Conservation (phyloP, 768 basidiomycete genomes). For the Pulveroboletus sp. region DNA sequence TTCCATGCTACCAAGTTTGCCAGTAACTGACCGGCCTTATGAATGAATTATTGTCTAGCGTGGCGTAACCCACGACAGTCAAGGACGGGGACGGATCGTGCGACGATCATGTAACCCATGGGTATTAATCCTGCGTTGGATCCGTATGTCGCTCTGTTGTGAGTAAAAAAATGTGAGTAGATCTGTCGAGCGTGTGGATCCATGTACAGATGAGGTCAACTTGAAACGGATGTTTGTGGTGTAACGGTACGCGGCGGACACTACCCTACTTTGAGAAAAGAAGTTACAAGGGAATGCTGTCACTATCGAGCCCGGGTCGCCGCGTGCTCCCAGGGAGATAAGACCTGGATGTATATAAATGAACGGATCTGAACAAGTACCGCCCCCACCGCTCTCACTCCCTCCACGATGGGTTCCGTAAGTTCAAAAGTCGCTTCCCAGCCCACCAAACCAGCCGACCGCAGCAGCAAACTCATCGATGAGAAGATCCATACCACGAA, state of each 20-base stretch:
- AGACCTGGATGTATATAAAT: slow-evolving; percentile 25
- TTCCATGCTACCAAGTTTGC: background rate
- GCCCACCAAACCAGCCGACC: slow-evolving; percentile 14
- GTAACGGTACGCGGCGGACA: background rate
- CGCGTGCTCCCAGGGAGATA: slow-evolving; percentile 14
- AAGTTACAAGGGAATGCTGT: background rate
- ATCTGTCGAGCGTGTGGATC: background rate
- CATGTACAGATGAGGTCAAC: background rate
- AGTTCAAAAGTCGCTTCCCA: slow-evolving; percentile 24
- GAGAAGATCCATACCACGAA: slow-evolving; percentile 21
- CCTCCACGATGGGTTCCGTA: slow-evolving; percentile 23
- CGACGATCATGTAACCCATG: background rate
- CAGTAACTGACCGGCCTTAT: background rate
- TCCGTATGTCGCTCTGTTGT: background rate
- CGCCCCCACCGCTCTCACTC: slow-evolving; percentile 3
- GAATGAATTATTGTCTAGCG: background rate
- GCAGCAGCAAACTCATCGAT: slow-evolving; percentile 19
- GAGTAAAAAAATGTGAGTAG: background rate
- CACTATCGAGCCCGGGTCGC: slow-evolving; percentile 7
- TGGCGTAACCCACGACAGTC: background rate
- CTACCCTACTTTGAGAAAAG: background rate
- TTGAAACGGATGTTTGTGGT: background rate
- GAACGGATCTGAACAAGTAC: slow-evolving; percentile 14
- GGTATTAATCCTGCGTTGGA: slow-evolving; percentile 3
- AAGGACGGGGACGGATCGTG: background rate